Conservation (phyloP, 345 rosid species). For the Capsella bursapastoris region DNA sequence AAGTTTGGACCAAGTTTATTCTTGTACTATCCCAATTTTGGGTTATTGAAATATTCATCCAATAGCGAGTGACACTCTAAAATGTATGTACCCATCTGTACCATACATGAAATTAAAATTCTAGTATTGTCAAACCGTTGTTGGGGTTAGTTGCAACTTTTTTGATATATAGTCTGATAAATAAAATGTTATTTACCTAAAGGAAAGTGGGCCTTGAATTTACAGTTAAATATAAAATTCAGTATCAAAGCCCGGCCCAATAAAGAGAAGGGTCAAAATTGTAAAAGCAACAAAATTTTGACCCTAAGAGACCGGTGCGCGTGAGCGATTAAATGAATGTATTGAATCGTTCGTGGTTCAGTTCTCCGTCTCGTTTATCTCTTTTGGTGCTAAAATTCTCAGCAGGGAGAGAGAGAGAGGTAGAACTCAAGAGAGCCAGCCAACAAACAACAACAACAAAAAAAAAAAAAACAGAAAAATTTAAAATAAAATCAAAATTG, state of each 20-base stretch:
- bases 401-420: neutral
- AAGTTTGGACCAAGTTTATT: neutral
- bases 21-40: slow-evolving; percentile 4
- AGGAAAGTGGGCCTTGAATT: neutral
- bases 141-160: too few species aligned
- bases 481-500: neutral
- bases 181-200: too few species aligned
- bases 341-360: neutral
- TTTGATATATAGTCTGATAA: too few species aligned
- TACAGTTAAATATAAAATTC: neutral
- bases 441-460: neutral
- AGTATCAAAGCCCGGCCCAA: neutral
- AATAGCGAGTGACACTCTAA: too few species aligned
- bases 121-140: too few species aligned
- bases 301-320: slow-evolving; percentile 1
- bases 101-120: too few species aligned
- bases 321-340: neutral
- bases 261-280: neutral
- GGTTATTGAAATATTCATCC: neutral
- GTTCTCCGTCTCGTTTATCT: slow-evolving; percentile 1
- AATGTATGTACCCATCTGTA: too few species aligned
- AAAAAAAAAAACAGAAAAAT: neutral
- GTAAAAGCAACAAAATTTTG: neutral
- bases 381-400: neutral
- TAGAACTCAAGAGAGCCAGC: too few species aligned